Evolutionary conservation across 2,329 filamentous ascomycete genomes (phyloP), one percentile per base, ranked within the genome.

Genomic region (Xylaria sp.): DNA sequence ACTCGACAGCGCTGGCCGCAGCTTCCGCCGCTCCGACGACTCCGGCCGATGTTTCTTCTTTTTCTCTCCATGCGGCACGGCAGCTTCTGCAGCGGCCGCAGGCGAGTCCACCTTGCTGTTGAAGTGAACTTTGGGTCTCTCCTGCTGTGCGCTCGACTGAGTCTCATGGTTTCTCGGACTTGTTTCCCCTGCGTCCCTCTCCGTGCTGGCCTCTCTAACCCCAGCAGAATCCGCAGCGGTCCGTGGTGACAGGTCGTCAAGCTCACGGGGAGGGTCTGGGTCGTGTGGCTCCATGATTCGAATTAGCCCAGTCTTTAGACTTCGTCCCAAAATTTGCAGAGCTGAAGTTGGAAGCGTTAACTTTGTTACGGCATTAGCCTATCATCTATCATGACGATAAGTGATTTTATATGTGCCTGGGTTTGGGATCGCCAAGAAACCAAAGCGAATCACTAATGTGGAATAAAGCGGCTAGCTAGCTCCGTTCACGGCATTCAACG

Each of bases 1-100:
- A 52, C 81, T 80, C 31, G 82, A 73, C 6, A 83, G 78, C 2
- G 81, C 82, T 1, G 82, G 81, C 28, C 79, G 74, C 1, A 78
- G 78, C 43, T 72, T 78, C 4, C 75, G 54, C 13, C 76, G 5
- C 51, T 64, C 51, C n/a, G 51, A 12, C 7, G 64, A 31, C 18
- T 23, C 39, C 9, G 31, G 20, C 15, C 39, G 31, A 52, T 61
- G 65, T 18, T 68, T 63, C 20, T 64, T 62, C 57, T 61, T 63
- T 18, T 68, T 63, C 20, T 64, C 64, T 60, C 51, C 60, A 18
- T 18, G 57, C 10, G 52, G 49, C 25, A 52, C 36, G n/a, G 65
- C 39, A 55, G 62, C 61, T 25, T 62, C 62, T 23, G 39, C 39
- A 41, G 64, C 58, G 18, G 57, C 55, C 20, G 33, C 33, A 25